phyloP scores from a whole-genome alignment of 2,329 filamentous ascomycete genomes.

The Alternaria tenuissima region DNA sequence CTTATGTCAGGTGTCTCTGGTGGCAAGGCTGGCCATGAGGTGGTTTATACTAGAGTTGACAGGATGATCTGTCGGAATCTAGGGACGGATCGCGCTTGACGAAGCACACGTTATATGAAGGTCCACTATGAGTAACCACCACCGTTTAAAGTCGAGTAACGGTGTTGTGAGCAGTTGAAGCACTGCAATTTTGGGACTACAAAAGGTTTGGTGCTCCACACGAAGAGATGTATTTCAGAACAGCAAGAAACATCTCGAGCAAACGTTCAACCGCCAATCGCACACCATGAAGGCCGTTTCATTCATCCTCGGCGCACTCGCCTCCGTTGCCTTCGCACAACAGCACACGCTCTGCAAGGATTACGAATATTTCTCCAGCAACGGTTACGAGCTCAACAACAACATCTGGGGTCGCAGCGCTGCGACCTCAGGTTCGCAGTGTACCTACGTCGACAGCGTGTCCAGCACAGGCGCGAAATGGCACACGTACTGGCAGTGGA shows the following conservation, averaged over 20 bases:
- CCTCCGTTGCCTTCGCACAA: constrained; percentile 8
- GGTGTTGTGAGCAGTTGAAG: not conserved
- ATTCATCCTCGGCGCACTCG: constrained; percentile 12
- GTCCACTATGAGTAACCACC: constrained; percentile 7
- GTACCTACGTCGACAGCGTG: constrained; percentile 30
- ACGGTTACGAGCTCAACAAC: constrained; percentile 36
- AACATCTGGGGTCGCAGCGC: constrained; percentile 33
- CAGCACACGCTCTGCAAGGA: constrained; percentile 27
- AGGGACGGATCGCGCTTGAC: constrained; percentile 15
- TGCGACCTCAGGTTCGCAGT: constrained; percentile 26
- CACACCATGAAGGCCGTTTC: constrained; percentile 15
- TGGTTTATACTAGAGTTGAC: not conserved
- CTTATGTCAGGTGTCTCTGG: constrained; percentile 7
- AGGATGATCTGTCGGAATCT: constrained; percentile 13
- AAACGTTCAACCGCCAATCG: not conserved
- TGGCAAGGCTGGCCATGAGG: not conserved
- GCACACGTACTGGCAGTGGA: constrained; percentile 29
- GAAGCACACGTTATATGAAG: constrained; percentile 11
- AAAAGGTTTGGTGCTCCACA: constrained; percentile 5
- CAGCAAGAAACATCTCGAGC: not conserved
- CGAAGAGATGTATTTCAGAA: not conserved
- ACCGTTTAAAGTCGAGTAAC: constrained; percentile 13
- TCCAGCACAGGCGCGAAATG: constrained; percentile 25
- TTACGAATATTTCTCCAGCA: constrained; percentile 29
- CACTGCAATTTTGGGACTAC: not conserved